These are phyloP conservation scores for Graphilbum ipis-grandicollis DNA, from an alignment of 2,329 filamentous ascomycete species.

Conservation along the genomic window DNA sequence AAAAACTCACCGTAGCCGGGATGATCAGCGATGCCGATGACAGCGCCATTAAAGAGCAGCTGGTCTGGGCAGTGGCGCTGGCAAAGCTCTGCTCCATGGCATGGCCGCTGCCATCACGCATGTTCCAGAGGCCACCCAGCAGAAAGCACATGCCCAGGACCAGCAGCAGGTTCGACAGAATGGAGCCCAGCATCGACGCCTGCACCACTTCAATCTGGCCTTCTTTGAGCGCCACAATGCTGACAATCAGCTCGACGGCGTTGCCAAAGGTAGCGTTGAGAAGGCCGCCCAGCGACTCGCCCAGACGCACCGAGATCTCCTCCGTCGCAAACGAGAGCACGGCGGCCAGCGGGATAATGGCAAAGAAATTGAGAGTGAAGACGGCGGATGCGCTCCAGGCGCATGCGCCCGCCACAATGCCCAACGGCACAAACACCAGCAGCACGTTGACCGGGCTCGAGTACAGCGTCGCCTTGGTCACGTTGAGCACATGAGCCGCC, in stretches of 20 bases:
- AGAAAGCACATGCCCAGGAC: slow-evolving; percentile 85
- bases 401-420: slow-evolving; percentile 47
- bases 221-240: slow-evolving; percentile 73
- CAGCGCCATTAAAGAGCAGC: slow-evolving; percentile 55
- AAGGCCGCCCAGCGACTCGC: slow-evolving; percentile 56
- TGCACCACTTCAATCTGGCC: slow-evolving; percentile 81
- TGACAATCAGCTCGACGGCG: slow-evolving; percentile 67
- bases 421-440: slow-evolving; percentile 57
- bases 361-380: slow-evolving; percentile 65
- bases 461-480: slow-evolving; percentile 37
- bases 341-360: slow-evolving; percentile 75
- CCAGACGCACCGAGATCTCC: slow-evolving; percentile 54
- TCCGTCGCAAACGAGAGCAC: slow-evolving; percentile 77
- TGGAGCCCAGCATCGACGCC: slow-evolving; percentile 80
- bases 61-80: slow-evolving; percentile 61
- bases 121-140: slow-evolving; percentile 51
- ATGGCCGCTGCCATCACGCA: slow-evolving; percentile 34
- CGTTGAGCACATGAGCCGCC: slow-evolving; percentile 33
- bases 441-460: slow-evolving; percentile 52
- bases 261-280: slow-evolving; percentile 68
- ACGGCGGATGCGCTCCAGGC: slow-evolving; percentile 49
- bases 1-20: slow-evolving; percentile 42
- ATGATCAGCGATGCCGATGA: slow-evolving; percentile 65
- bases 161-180: slow-evolving; percentile 76
- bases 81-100: slow-evolving; percentile 57